Evolutionary conservation across 1,139 yeast genomes (phyloP), one percentile per base, ranked within the genome.

Genomic region (Chernovozyma sophiae-reginae): DNA sequence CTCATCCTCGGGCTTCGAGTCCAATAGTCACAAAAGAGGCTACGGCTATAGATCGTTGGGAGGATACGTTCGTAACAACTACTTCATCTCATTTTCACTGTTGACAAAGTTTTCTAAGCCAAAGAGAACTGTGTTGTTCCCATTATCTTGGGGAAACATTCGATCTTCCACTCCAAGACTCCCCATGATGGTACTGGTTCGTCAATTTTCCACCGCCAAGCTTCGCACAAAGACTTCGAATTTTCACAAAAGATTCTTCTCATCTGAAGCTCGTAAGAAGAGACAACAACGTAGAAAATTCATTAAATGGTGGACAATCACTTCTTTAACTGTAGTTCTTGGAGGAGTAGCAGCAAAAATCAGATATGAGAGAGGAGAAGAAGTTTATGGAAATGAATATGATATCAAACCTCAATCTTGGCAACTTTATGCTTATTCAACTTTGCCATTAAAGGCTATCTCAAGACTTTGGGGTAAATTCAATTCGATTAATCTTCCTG

Each of bases 391-490:
- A 39, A 65, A 69, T 44, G 68, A 65, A 34, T 64, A 66, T 63
- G 72, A 56, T 51, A 72, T 65, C 62, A 79, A 60, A 66, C 90
- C 68, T 31, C 79, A 83, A 48, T 83, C 94, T 18, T 87, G 96
- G 96, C 81, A 84, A 32, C 77, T 90, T 41, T 89, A 86, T 52
- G 85, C 94, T 18, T 90, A 92, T 58, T 81, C 90, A 4, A 84
- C 97, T 2, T 70, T 94, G 30, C 99, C 99, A 1, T 72, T 94
- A 53, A 89, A 92, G 54, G 86, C 96, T 4, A 72, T 89, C 34
- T 89, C 97, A 1, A 74, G 98, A 42, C 64, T 90, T 35, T 94
- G 99, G 99, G 99, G 99, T 22, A 79, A 77, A 49, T 77, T 92
- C 43, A 92, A 94, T 57, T 81, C 82, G 40, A 74, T 90, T 34